These are phyloP conservation scores for Phytophthora ohioensis DNA, from an alignment of 352 stramenopile genomes.

Conservation along the genomic window DNA sequence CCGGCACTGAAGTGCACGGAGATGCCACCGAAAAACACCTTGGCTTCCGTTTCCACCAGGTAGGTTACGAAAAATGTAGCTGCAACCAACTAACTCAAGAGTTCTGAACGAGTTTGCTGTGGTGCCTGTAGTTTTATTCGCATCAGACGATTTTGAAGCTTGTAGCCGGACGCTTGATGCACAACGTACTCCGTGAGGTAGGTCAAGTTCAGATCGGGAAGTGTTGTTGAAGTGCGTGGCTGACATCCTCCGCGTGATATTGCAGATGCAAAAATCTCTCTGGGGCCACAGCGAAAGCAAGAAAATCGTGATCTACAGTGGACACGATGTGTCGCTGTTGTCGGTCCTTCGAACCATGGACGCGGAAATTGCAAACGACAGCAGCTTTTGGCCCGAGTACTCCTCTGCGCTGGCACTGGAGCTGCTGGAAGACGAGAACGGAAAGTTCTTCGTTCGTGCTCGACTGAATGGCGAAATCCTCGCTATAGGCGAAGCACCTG, in stretches of 20 bases:
- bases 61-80: conserved; percentile 14
- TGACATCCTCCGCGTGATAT: conserved; percentile 1
- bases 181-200: conserved; percentile 64
- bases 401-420: conserved; percentile 72
- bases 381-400: conserved; percentile 79
- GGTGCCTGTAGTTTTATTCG: conserved; percentile 70
- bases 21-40: conserved; percentile 60
- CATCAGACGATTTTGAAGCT: conserved; percentile 70
- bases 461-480: conserved; percentile 62
- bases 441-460: conserved; percentile 66
- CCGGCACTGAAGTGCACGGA: conserved; percentile 55
- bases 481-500: conserved; percentile 24
- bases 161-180: conserved; percentile 68
- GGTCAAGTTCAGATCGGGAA: not conserved
- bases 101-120: conserved; percentile 13
- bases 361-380: conserved; percentile 51
- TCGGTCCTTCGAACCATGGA: conserved; percentile 76
- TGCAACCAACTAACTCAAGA: not conserved
- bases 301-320: conserved; percentile 81
- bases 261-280: conserved; percentile 55
- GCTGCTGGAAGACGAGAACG: conserved; percentile 65
- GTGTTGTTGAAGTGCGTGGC: not conserved
- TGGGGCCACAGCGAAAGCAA: conserved; percentile 48
- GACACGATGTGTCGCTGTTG: conserved; percentile 84
- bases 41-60: conserved; percentile 80